Percentiles rank a stretch among this genome's conserved stretches.
Conservation (phyloP, 805 yeast species). For the Tetrapisispora nanseiensis region DNA sequence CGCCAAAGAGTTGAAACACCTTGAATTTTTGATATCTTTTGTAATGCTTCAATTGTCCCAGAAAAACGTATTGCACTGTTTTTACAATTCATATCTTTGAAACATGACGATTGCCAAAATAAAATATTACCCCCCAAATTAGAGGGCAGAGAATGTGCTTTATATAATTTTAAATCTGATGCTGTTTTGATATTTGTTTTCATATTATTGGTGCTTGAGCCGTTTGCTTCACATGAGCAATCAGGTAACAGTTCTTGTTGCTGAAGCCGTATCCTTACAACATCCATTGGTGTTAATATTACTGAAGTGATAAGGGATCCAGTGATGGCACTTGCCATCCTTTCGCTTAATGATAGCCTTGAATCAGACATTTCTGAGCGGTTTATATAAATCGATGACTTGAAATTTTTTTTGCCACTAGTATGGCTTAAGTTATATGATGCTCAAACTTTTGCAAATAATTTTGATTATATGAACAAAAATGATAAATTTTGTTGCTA, state of each 20-base stretch:
- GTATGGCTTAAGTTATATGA: too few relatives aligned
- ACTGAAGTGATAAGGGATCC: conserved; percentile 67
- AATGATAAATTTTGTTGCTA: neutral
- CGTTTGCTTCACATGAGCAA: conserved; percentile 22
- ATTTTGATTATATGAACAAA: too few relatives aligned
- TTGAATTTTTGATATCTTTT: conserved; percentile 56
- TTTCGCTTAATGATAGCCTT: conserved; percentile 33
- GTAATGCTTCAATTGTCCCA: conserved; percentile 70
- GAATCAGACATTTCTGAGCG: conserved; percentile 3
- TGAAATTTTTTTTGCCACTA: too few relatives aligned
- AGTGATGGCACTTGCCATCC: conserved; percentile 71
- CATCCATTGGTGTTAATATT: conserved; percentile 73
- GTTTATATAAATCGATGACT: too few relatives aligned
- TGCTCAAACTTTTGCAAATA: too few relatives aligned
- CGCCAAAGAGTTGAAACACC: conserved; percentile 79
- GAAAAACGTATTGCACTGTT: conserved; percentile 31
- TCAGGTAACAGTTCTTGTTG: conserved; percentile 58
- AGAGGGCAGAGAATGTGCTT: neutral
- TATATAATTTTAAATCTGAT: neutral
- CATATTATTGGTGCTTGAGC: neutral
- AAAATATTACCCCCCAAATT: conserved; percentile 6
- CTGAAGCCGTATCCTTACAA: conserved; percentile 64
- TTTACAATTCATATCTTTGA: conserved; percentile 25
- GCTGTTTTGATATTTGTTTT: neutral
- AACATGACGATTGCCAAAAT: conserved; percentile 29